A percentile compares a stretch with the other conserved stretches of the same genome.
phyloP scores from a whole-genome alignment of 768 basidiomycete genomes.

The Coprinopsis sp. region DNA sequence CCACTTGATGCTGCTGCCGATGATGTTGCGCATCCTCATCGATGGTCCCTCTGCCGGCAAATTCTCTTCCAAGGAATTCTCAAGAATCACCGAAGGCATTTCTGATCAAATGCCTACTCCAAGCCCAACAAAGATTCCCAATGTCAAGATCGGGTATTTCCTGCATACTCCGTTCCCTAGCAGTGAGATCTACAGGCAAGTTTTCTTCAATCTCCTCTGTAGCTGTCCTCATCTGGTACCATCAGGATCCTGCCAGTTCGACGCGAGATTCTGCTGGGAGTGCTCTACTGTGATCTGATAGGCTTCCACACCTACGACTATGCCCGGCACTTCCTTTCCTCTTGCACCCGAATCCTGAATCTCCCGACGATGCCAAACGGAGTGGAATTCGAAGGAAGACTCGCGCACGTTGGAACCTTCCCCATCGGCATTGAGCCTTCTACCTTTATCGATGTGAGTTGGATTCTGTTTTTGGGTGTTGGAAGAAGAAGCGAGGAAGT shows the following conservation, averaged over 20 bases:
- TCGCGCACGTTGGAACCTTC: conserved; percentile 97
- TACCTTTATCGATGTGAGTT: conserved; percentile 77
- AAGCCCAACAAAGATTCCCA: conserved; percentile 40
- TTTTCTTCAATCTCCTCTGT: conserved; percentile 3
- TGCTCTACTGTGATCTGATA: conserved; percentile 93
- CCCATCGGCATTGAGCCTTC: conserved; percentile 97
- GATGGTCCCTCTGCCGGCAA: conserved; percentile 63
- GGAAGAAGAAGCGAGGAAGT: neutral
- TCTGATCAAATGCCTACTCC: conserved; percentile 43
- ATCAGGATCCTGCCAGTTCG: conserved; percentile 91
- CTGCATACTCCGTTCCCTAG: conserved; percentile 97
- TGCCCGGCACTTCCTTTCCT: conserved; percentile 97
- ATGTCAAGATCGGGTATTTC: conserved; percentile 97
- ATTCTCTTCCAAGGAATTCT: conserved; percentile 56
- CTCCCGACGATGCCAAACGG: conserved; percentile 98
- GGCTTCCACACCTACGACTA: conserved; percentile 99
- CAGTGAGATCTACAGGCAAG: conserved; percentile 93
- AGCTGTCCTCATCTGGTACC: conserved; percentile 9
- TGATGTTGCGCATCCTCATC: conserved; percentile 87
- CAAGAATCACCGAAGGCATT: conserved; percentile 69
- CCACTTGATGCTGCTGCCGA: conserved; percentile 95
- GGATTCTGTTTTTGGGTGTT: neutral
- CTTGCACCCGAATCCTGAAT: conserved; percentile 93
- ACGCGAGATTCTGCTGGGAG: conserved; percentile 93
- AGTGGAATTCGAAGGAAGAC: conserved; percentile 90